Base-by-base conservation (phyloP, 2,329 filamentous ascomycete genomes). In the Pseudogymnoascus sp. region DNA sequence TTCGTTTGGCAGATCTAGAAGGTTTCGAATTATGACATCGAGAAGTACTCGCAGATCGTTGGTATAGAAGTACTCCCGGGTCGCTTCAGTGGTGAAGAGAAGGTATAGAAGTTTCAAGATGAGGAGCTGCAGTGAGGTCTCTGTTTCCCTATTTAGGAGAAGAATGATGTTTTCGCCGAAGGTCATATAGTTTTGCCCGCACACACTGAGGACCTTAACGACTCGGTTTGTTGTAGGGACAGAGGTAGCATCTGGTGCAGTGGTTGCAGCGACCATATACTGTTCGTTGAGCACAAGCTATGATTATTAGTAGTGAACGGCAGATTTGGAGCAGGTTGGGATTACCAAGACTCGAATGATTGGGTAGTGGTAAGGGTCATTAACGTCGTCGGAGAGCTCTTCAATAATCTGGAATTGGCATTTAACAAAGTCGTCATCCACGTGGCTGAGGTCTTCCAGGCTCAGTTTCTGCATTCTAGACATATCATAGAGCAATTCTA, bases 151-250 rank as follows among this genome's bases (percentile, higher is more conserved):
- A 73, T 99, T 99, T 40, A 99, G 82, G 1, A 99, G 83, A 4
- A 99, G 80, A 67, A 99, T 99, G 65, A 99, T 89, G 69, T 97
- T 99, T 78, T 97, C 93, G 61, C 95, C 95, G 78, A 99, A 99
- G 0, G 93, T 97, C 72, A 93, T 93, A 74, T 92, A 97, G 1
- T 81, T 81, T 59, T 86, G 84, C 3, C 93, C 93, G 71, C 95
- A 83, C 23, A 90, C 81, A 62, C 91, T 93, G 46, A 99, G 82
- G 40, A 93, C 83, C 74, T 97, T 97, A 75, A 99, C 88, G 60
- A 99, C 91, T 68, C 93, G 88, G 72, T 99, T 99, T 3, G 95
- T 97, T 63, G 96, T 77, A 3, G 84, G 83, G 23, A 79, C 76
- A 8, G 78, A 46, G 25, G 34, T 63, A 9, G 59, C 34, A 38